Percentiles rank a stretch among this genome's conserved stretches.
Evolutionary conservation across 371 early-diverging fungal species (phyloP).

Genomic region (Mucor mucedo): DNA sequence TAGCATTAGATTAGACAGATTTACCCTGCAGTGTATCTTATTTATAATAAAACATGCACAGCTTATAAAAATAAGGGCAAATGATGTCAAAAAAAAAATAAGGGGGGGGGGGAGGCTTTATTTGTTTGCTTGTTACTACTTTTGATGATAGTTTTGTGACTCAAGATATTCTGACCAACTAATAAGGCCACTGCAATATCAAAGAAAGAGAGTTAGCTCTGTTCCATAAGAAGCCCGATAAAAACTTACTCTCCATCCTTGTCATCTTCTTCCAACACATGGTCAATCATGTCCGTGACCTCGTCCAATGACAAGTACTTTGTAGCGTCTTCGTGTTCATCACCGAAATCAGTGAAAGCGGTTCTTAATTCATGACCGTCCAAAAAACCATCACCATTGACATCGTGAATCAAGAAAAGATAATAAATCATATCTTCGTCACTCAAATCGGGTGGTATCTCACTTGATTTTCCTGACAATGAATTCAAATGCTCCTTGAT

Average conservation of each 20-base stretch:
- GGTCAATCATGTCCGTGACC: conserved; percentile 63
- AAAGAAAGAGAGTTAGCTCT: background rate
- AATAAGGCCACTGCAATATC: conserved; percentile 62
- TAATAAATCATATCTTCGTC: conserved; percentile 60
- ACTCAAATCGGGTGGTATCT: conserved; percentile 24
- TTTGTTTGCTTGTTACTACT: conserved; percentile 21
- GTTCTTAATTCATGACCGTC: conserved; percentile 76
- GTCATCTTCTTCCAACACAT: conserved; percentile 69
- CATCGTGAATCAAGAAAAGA: conserved; percentile 64
- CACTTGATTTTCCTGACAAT: conserved; percentile 17
- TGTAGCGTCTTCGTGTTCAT: conserved; percentile 33
- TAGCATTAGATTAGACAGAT: conserved; percentile 55
- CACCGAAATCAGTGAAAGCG: conserved; percentile 56
- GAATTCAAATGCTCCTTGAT: conserved; percentile 35
- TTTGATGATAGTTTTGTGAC: conserved; percentile 63
- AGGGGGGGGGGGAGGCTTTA: background rate
- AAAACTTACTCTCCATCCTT: conserved; percentile 56
- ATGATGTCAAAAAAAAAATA: too few species aligned
- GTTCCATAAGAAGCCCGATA: background rate
- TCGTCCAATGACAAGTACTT: conserved; percentile 35
- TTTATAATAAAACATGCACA: background rate
- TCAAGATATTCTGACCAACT: conserved; percentile 77
- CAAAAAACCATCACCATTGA: conserved; percentile 65
- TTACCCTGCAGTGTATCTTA: too few species aligned
- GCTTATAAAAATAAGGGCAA: too few species aligned